Conservation (phyloP, 352 stramenopile species). For the Phytophthora nicotianae region DNA sequence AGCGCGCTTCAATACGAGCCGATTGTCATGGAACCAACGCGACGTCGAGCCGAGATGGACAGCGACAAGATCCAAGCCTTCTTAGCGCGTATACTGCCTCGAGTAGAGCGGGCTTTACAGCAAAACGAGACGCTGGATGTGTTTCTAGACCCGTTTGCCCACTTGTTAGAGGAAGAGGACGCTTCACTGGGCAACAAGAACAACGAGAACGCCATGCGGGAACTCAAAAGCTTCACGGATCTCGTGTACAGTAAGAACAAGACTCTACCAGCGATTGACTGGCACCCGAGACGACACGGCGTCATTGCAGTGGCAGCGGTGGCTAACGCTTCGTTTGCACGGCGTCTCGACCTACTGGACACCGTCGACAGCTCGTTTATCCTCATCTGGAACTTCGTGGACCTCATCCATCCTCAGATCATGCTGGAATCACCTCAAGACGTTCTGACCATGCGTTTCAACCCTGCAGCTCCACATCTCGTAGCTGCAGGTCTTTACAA, state of each 20-base stretch:
- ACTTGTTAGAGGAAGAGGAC: conserved; percentile 73
- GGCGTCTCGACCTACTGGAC: conserved; percentile 78
- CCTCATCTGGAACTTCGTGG: conserved; percentile 94
- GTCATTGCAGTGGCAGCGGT: conserved; percentile 88
- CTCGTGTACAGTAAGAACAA: conserved; percentile 95
- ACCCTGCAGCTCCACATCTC: conserved; percentile 85
- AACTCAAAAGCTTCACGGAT: conserved; percentile 93
- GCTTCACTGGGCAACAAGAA: conserved; percentile 65
- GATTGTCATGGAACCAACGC: conserved; percentile 51
- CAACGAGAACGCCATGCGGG: conserved; percentile 90
- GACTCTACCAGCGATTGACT: conserved; percentile 88
- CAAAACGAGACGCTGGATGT: conserved; percentile 89
- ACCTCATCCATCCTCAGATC: conserved; percentile 94
- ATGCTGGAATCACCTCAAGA: conserved; percentile 93
- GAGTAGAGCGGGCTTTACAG: conserved; percentile 77
- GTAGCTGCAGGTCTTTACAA: conserved; percentile 85
- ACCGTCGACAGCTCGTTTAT: conserved; percentile 90
- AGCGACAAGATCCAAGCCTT: conserved; percentile 73
- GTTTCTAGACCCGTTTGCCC: conserved; percentile 80
- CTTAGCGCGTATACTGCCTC: conserved; percentile 63
- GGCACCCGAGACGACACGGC: conserved; percentile 89
- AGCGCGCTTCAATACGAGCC: conserved; percentile 83
- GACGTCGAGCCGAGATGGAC: conserved; percentile 64
- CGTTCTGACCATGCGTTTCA: conserved; percentile 89
- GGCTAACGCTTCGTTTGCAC: conserved; percentile 79